phyloP scores from a whole-genome alignment of 768 basidiomycete genomes.

The Gloeopeniophorella convolvens region DNA sequence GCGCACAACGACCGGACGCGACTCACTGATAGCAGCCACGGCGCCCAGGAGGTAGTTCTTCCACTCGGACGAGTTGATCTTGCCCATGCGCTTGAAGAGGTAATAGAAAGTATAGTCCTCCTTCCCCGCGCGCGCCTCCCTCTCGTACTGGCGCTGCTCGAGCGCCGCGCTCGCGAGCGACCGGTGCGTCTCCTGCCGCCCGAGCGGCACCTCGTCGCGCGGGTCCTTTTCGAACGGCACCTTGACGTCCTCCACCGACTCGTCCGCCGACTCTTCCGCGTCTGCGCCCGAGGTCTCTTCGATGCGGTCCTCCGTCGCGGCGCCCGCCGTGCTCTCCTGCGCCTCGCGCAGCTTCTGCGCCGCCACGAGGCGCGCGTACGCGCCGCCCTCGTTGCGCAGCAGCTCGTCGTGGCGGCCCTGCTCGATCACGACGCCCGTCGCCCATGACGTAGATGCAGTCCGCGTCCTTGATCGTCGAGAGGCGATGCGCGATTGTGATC shows the following conservation, averaged over 20 bases:
- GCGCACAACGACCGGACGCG: too few species aligned
- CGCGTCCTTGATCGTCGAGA: slow-evolving; percentile 82
- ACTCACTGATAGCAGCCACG: slow-evolving; percentile 42
- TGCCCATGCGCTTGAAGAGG: slow-evolving; percentile 66
- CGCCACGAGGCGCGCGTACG: slow-evolving; percentile 70
- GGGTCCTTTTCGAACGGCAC: slow-evolving; percentile 52
- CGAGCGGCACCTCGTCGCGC: slow-evolving; percentile 35
- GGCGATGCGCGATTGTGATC: slow-evolving; percentile 74
- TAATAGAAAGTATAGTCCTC: slow-evolving; percentile 43
- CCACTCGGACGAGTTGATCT: slow-evolving; percentile 55
- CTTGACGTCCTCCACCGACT: slow-evolving; percentile 49
- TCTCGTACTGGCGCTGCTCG: too few species aligned
- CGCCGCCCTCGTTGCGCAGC: slow-evolving; percentile 50
- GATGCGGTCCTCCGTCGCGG: slow-evolving; percentile 24
- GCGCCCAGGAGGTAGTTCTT: slow-evolving; percentile 51
- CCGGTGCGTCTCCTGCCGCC: too few species aligned
- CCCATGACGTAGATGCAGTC: slow-evolving; percentile 87
- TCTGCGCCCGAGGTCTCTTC: slow-evolving; percentile 23
- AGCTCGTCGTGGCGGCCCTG: slow-evolving; percentile 72
- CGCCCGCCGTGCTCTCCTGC: slow-evolving; percentile 38
- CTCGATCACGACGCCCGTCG: slow-evolving; percentile 73
- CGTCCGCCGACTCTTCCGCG: slow-evolving; percentile 27
- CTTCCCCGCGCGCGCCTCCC: slow-evolving; percentile 27
- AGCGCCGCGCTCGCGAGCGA: too few species aligned
- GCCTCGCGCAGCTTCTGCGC: slow-evolving; percentile 78